Percentiles rank a stretch among this genome's conserved stretches.
Evolutionary conservation across 129 eudicot genomes (phyloP).

Genomic region (Heracleum sosnowskyi): DNA sequence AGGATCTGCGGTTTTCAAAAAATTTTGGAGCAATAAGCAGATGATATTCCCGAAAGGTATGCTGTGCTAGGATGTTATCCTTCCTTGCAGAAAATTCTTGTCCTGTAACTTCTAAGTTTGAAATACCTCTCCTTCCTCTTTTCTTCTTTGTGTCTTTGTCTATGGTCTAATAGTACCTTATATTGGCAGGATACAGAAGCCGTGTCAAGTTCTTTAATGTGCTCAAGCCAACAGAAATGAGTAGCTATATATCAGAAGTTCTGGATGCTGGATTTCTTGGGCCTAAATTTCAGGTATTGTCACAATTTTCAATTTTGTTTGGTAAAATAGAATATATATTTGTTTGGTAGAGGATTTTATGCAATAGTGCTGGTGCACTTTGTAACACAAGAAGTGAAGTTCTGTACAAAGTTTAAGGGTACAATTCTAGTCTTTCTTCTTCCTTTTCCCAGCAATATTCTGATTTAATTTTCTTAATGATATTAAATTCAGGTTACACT

Average conservation of each 20-base stretch:
- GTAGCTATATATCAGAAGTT: slow-evolving; percentile 54
- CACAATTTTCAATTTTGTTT: background rate
- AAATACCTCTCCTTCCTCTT: background rate
- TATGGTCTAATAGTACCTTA: slow-evolving; percentile 12
- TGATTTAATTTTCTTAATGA: background rate
- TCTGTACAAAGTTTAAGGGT: background rate
- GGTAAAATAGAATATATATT: background rate
- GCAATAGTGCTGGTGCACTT: background rate
- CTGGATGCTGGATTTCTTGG: slow-evolving; percentile 69
- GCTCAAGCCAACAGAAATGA: slow-evolving; percentile 32
- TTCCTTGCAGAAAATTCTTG: background rate
- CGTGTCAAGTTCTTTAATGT: slow-evolving; percentile 49
- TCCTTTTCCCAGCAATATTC: background rate
- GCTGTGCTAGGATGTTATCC: background rate
- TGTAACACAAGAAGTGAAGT: background rate
- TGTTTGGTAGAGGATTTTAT: background rate
- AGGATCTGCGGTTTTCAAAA: slow-evolving; percentile 48
- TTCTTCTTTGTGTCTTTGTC: background rate
- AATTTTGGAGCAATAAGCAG: slow-evolving; percentile 52
- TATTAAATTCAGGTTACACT: slow-evolving; percentile 42
- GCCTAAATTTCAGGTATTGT: slow-evolving; percentile 60
- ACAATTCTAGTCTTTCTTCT: background rate
- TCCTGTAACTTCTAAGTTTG: background rate
- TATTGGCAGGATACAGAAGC: slow-evolving; percentile 51
- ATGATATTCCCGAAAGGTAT: slow-evolving; percentile 68